These are phyloP conservation scores for Ustilago crameri DNA, from an alignment of 1,284 basidiomycete species.

Conservation along the genomic window DNA sequence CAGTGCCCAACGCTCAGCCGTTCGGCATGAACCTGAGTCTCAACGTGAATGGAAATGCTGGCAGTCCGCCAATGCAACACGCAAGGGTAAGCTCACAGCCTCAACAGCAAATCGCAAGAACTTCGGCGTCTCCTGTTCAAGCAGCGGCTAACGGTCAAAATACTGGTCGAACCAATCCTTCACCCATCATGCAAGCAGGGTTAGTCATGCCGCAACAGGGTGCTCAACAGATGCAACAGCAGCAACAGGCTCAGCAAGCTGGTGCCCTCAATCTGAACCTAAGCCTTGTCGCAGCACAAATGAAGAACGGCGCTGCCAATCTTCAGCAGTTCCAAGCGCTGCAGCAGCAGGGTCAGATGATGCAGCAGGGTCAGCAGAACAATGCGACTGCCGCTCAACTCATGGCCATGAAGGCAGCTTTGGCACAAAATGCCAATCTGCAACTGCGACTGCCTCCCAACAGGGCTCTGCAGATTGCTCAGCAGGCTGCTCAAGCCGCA, in stretches of 20 bases:
- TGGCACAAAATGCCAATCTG: slow-evolving; percentile 52
- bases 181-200: slow-evolving; percentile 49
- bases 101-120: slow-evolving; percentile 40
- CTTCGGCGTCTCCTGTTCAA: slow-evolving; percentile 42
- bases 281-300: slow-evolving; percentile 40
- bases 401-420: slow-evolving; percentile 57
- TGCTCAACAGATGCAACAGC: slow-evolving; percentile 5
- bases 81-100: slow-evolving; percentile 52
- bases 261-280: slow-evolving; percentile 37
- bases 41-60: slow-evolving; percentile 41
- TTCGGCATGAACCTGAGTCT: slow-evolving; percentile 46
- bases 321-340: slow-evolving; percentile 41
- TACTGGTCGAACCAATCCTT: slow-evolving; percentile 37
- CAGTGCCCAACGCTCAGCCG: slow-evolving; percentile 37
- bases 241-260: slow-evolving; percentile 23
- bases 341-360: slow-evolving; percentile 47
- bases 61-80: slow-evolving; percentile 49
- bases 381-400: slow-evolving; percentile 48
- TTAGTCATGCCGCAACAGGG: slow-evolving; percentile 36
- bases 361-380: slow-evolving; percentile 36
- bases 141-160: slow-evolving; percentile 46
- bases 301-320: slow-evolving; percentile 36
- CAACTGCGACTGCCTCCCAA: slow-evolving; percentile 54
- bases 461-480: slow-evolving; percentile 52
- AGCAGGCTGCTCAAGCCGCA: slow-evolving; percentile 50